These are phyloP conservation scores for Anacardium occidentale DNA, from an alignment of 345 rosid genomes.

Conservation along the genomic window DNA sequence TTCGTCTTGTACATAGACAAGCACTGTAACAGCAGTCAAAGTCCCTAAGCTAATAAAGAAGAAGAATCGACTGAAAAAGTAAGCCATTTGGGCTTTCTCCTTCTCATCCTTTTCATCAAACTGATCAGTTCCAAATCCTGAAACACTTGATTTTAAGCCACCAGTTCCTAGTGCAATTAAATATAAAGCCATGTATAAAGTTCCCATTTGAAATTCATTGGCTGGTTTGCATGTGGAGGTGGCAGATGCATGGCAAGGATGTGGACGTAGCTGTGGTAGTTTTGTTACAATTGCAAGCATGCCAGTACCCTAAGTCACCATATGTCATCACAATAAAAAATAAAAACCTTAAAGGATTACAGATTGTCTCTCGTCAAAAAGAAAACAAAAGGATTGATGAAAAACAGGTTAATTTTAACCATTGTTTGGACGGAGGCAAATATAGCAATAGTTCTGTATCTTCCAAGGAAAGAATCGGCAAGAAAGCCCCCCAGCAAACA, in stretches of 20 bases:
- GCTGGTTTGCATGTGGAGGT: conserved; percentile 42
- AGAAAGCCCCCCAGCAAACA: conserved; percentile 67
- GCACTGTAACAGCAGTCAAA: conserved; percentile 59
- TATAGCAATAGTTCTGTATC: conserved; percentile 57
- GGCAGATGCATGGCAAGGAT: conserved; percentile 32
- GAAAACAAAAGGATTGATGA: no score
- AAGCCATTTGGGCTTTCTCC: conserved; percentile 60
- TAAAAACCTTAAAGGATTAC: background rate
- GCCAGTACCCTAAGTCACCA: conserved; percentile 48
- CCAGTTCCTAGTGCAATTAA: conserved; percentile 68
- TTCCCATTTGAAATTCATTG: conserved; percentile 50
- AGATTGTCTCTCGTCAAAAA: no score
- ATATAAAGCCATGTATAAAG: conserved; percentile 49
- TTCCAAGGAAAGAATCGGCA: conserved; percentile 62
- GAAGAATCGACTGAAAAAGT: conserved; percentile 64
- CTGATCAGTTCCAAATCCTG: conserved; percentile 68
- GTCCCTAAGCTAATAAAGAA: conserved; percentile 59
- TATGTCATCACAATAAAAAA: background rate
- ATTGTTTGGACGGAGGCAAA: conserved; percentile 45
- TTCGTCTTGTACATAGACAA: conserved; percentile 64
- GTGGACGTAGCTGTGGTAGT: conserved; percentile 55
- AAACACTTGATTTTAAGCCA: conserved; percentile 67
- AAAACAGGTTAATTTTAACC: conserved; percentile 21
- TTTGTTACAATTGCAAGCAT: conserved; percentile 47
- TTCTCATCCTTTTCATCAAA: conserved; percentile 58